Evolutionary conservation across 83 land plant genomes (phyloP).

Genomic region (Picea abies): DNA sequence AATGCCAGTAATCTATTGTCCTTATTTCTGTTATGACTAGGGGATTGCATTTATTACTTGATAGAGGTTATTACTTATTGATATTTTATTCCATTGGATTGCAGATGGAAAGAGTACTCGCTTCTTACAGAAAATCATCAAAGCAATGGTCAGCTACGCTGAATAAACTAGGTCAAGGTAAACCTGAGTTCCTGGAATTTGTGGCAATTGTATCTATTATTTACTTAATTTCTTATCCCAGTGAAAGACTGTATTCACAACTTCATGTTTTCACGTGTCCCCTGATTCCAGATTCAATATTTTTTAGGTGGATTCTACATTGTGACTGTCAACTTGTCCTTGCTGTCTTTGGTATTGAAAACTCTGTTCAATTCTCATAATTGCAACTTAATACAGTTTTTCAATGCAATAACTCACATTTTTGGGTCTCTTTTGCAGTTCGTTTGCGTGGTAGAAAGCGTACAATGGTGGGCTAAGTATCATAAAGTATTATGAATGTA

Average conservation of each 20-base stretch:
- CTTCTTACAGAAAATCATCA: slow-evolving; percentile 86
- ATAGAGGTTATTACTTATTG: no score
- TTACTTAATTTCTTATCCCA: no score
- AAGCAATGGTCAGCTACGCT: slow-evolving; percentile 90
- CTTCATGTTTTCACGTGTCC: neutral
- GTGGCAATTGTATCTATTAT: no score
- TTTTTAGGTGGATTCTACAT: neutral
- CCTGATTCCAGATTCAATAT: neutral
- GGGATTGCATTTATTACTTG: no score
- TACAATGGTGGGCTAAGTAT: slow-evolving; percentile 80
- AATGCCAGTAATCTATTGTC: no score
- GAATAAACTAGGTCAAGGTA: slow-evolving; percentile 76
- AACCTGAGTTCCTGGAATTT: no score
- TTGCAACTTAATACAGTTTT: neutral
- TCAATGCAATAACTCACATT: neutral
- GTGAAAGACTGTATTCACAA: no score
- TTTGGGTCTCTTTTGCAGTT: slow-evolving; percentile 43
- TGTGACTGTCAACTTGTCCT: neutral
- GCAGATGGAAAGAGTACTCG: slow-evolving; percentile 78
- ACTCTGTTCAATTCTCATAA: neutral
- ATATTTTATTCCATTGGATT: no score
- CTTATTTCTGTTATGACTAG: no score
- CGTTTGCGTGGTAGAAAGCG: slow-evolving; percentile 86
- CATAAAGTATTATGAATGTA: no score
- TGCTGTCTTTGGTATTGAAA: neutral